Conservation (phyloP, 371 early-diverging fungal species). For the Sporodiniella umbellata region DNA sequence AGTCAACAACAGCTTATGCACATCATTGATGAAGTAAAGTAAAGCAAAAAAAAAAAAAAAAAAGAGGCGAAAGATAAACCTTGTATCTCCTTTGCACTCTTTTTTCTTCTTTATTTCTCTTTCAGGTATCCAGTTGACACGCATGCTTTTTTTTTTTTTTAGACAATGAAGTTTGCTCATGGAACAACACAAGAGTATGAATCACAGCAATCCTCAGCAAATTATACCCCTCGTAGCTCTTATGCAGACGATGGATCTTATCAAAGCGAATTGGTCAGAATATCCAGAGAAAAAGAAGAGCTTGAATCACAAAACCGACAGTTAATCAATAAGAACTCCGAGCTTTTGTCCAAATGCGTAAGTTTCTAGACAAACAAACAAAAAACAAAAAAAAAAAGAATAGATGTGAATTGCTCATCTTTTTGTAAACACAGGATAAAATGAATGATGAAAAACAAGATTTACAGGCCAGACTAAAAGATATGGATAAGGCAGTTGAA, state of each 20-base stretch:
- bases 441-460: conserved; percentile 62
- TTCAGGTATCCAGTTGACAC: too few species aligned
- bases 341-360: conserved; percentile 62
- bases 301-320: conserved; percentile 54
- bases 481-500: conserved; percentile 66
- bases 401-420: too few species aligned
- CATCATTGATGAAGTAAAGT: conserved; percentile 68
- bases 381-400: too few species aligned
- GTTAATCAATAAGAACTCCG: conserved; percentile 55
- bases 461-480: conserved; percentile 59
- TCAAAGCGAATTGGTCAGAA: conserved; percentile 26
- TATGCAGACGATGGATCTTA: conserved; percentile 28
- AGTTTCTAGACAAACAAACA: neutral
- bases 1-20: conserved; percentile 86
- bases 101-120: too few species aligned
- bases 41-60: neutral
- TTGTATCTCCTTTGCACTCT: too few species aligned
- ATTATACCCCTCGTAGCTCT: conserved; percentile 27
- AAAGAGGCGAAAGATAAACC: too few species aligned
- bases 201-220: conserved; percentile 7
- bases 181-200: conserved; percentile 6
- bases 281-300: conserved; percentile 51
- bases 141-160: neutral
- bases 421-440: conserved; percentile 60
- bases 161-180: conserved; percentile 17